Base-by-base conservation (phyloP, 805 yeast species). In the Kuraishia floccosa region DNA sequence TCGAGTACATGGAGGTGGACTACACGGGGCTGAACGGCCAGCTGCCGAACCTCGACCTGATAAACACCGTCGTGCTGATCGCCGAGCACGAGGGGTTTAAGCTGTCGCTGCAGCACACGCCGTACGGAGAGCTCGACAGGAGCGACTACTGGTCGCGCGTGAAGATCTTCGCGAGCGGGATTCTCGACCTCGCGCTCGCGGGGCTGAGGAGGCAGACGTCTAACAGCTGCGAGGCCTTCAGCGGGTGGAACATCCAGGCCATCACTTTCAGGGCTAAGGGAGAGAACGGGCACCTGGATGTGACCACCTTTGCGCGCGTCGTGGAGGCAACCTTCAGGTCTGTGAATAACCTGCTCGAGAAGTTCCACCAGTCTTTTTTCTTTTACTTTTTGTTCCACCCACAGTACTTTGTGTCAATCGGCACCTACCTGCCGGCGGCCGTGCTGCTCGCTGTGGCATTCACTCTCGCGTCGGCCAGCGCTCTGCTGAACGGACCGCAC, bases 231-330 rank as follows among this genome's bases (percentile, higher is more conserved):
- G 96, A 89, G 49, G 85, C 89, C 10, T 91, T 89, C 48, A 78
- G 91, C 32, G 96, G 97, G 4, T 91, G 95, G 94, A 79, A 93
- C 49, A 81, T 91, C 35, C 97, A 89, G 53, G 79, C 97, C 0
- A 52, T 91, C 14, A 83, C 96, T 0, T 47, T 91, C 21, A 68
- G 69, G 33, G 97, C 94, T 0, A 56, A 52, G 20, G 84, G 82
- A 1, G 58, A 54, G 2, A 43, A 44, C 1, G 47, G 42, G 6
- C 83, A 83, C 2, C 61, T 63, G 0, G 97, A 91, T 55, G 76
- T 89, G 35, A 89, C 97, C 1, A 85, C 91, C 17, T 78, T 81
- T 50, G 98, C 97, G 4, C 71, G 97, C 49, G 67, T 89, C 3
- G 70, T 85, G 13, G 99, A 91, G 54, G 84, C 93, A 3, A 61